phyloP scores from a whole-genome alignment of 1,284 basidiomycete species.

The Ceratobasidium sp. region DNA sequence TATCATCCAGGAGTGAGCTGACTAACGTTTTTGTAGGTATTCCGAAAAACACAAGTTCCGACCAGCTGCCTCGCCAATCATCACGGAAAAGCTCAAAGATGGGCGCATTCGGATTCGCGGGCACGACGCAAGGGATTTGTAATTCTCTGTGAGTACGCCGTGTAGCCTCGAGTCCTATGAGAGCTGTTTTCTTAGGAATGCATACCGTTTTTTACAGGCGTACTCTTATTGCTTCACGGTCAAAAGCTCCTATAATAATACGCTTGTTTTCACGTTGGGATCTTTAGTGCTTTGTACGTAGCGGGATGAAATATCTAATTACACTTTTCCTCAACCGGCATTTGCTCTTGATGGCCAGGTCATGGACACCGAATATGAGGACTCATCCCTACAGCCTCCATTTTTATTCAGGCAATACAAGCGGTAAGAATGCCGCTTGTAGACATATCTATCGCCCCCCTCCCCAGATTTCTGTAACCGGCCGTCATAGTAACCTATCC shows the following conservation, averaged over 20 bases:
- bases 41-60: conserved; percentile 74
- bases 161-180: not conserved
- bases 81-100: conserved; percentile 72
- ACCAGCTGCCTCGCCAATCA: conserved; percentile 75
- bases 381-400: no score
- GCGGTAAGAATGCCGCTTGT: no score
- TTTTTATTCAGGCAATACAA: no score
- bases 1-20: not conserved
- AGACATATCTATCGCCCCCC: no score
- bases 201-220: no score
- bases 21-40: conserved; percentile 62
- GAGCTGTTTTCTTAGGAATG: no score
- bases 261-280: not conserved
- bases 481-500: no score
- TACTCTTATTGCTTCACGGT: no score
- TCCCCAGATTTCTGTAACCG: no score
- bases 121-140: conserved; percentile 54
- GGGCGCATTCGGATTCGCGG: conserved; percentile 70
- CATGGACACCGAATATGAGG: no score
- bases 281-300: not conserved
- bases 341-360: no score
- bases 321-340: not conserved
- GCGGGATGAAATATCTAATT: not conserved
- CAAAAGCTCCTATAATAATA: not conserved
- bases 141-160: not conserved